Percentiles rank a stretch among this genome's conserved stretches.
Evolutionary conservation across 139 green algal species (phyloP).

Genomic region (Chlorokybus atmophyticus): DNA sequence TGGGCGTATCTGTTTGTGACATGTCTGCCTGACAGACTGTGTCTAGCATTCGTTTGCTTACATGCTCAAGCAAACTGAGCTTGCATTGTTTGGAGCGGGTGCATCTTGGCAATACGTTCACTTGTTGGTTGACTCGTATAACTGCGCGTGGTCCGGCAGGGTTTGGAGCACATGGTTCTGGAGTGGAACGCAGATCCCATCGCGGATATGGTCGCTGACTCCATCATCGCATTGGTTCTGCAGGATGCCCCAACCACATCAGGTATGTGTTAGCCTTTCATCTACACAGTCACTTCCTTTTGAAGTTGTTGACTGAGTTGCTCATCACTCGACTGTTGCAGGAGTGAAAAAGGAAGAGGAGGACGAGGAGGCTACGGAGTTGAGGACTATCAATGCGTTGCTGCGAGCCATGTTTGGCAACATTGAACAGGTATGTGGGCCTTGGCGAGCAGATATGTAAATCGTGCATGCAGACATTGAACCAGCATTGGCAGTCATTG

Average conservation of each 20-base stretch:
- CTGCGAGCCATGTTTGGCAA: background rate
- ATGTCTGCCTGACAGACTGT: no score
- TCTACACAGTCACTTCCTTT: background rate
- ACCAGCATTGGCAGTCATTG: background rate
- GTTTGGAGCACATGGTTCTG: conserved; percentile 53
- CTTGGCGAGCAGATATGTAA: background rate
- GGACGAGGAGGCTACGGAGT: conserved; percentile 1
- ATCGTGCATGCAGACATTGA: background rate
- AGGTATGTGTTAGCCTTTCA: background rate
- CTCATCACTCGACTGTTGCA: background rate
- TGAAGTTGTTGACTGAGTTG: background rate
- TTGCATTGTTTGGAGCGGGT: no score
- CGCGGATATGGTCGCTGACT: conserved; percentile 82
- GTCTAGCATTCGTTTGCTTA: no score
- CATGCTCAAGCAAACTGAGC: no score
- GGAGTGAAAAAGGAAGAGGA: background rate
- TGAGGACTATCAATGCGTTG: background rate
- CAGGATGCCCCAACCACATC: conserved; percentile 30
- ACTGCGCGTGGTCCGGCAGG: no score
- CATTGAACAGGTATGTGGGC: background rate
- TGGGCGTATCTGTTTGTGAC: no score
- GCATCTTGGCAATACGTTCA: no score
- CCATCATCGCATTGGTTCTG: conserved; percentile 75
- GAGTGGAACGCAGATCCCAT: conserved; percentile 76
- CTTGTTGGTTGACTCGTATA: no score